Conservation (phyloP, 2,329 filamentous ascomycete species). For the Dendrostoma leiphaemia region DNA sequence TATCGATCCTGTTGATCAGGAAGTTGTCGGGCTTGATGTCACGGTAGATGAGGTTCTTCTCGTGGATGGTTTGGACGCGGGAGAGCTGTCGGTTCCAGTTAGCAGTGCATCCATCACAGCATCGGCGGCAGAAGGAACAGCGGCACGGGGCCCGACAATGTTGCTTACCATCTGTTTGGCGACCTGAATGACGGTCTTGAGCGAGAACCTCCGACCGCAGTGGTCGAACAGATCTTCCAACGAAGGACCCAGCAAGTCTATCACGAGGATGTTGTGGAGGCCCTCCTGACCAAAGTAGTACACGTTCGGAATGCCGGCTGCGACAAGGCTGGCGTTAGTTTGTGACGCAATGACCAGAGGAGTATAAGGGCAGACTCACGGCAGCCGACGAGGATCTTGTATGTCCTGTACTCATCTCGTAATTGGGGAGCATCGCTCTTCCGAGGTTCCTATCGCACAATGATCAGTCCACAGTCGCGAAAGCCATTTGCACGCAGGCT, state of each 20-base stretch:
- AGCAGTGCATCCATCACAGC: conserved; percentile 23
- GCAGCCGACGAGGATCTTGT: conserved; percentile 98
- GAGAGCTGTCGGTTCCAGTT: conserved; percentile 60
- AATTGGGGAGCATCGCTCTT: conserved; percentile 98
- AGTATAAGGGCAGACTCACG: conserved; percentile 63
- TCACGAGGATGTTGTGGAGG: conserved; percentile 97
- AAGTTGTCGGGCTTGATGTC: conserved; percentile 99
- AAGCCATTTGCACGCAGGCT: not conserved
- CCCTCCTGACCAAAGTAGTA: conserved; percentile 99
- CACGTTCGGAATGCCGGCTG: conserved; percentile 97
- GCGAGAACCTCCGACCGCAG: conserved; percentile 90
- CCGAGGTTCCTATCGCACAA: conserved; percentile 74
- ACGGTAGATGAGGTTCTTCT: conserved; percentile 98
- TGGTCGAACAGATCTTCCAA: conserved; percentile 97
- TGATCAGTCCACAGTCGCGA: conserved; percentile 14
- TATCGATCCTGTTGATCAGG: conserved; percentile 89
- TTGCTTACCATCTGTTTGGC: conserved; percentile 89
- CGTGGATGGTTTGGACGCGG: conserved; percentile 89
- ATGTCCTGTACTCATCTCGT: conserved; percentile 97
- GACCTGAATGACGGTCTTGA: conserved; percentile 99
- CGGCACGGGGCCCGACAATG: not conserved
- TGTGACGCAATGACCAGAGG: not conserved
- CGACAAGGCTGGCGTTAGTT: not conserved
- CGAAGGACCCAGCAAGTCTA: conserved; percentile 91
- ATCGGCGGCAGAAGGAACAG: not conserved